Percentiles rank a stretch among this genome's conserved stretches.
Evolutionary conservation across 1,139 yeast genomes (phyloP).

Genomic region (Pichia sp.): DNA sequence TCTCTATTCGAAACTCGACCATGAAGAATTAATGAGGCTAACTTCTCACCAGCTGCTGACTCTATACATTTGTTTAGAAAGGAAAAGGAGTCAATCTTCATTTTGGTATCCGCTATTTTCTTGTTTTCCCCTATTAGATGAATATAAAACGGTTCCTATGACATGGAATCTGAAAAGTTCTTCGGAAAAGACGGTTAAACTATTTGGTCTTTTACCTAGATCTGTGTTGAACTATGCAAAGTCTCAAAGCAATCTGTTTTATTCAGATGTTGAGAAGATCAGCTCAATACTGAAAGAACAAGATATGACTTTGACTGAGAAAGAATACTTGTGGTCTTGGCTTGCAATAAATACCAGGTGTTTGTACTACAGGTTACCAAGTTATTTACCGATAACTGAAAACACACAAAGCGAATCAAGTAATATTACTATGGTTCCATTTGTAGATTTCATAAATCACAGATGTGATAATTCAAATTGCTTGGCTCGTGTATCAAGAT

Average conservation of each 20-base stretch:
- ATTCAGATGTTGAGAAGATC: constrained; percentile 37
- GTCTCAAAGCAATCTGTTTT: constrained; percentile 38
- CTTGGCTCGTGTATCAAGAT: constrained; percentile 35
- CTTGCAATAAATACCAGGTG: constrained; percentile 88
- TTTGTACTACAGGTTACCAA: constrained; percentile 67
- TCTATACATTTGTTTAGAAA: constrained; percentile 47
- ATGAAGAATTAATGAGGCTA: constrained; percentile 34
- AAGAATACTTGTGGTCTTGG: constrained; percentile 65
- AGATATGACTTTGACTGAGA: constrained; percentile 12
- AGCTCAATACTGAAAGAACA: constrained; percentile 22
- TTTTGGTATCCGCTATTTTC: constrained; percentile 65
- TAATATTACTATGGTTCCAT: constrained; percentile 88
- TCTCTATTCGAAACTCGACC: constrained; percentile 35
- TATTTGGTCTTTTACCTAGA: constrained; percentile 39
- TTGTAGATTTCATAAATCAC: constrained; percentile 85
- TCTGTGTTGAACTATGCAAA: constrained; percentile 36
- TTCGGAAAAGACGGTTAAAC: neutral
- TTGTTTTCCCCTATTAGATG: constrained; percentile 49
- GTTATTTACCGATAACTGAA: constrained; percentile 28
- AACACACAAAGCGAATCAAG: constrained; percentile 37
- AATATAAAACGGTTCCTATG: constrained; percentile 56
- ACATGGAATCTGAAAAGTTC: constrained; percentile 32
- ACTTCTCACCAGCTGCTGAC: constrained; percentile 48
- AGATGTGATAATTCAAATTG: constrained; percentile 50
- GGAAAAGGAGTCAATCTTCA: constrained; percentile 36